A percentile compares a stretch with the other conserved stretches of the same genome.
Evolutionary conservation across 176 grass and related monocot genomes (phyloP).

Genomic region (bread wheat (Triticum aestivum)): DNA sequence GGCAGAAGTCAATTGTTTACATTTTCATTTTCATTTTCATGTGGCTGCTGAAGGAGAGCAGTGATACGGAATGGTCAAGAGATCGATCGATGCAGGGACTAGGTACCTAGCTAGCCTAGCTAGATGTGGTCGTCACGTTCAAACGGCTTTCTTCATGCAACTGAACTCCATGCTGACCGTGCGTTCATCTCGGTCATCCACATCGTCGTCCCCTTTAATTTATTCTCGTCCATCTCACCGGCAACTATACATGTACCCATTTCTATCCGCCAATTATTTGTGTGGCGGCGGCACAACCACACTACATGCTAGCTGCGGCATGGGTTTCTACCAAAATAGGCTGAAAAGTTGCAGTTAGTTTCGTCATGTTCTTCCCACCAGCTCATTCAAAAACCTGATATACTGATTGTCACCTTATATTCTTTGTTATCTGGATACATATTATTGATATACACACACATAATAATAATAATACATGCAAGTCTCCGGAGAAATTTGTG

Average conservation of each 20-base stretch:
- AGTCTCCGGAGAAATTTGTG: too few species aligned
- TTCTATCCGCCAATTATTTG: not conserved
- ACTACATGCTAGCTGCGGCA: not conserved
- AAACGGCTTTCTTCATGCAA: slow-evolving; percentile 37
- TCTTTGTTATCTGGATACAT: slow-evolving; percentile 17
- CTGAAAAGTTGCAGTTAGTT: slow-evolving; percentile 25
- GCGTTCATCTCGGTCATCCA: not conserved
- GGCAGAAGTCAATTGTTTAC: not conserved
- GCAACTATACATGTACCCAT: not conserved
- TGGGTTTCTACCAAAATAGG: slow-evolving; percentile 20
- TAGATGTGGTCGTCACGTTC: slow-evolving; percentile 16
- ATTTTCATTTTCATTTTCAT: not conserved
- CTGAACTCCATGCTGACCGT: slow-evolving; percentile 20
- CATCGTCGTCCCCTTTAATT: not conserved
- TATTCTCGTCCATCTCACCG: slow-evolving; percentile 7
- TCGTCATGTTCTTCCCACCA: not conserved
- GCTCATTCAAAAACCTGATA: not conserved
- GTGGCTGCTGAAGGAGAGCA: slow-evolving; percentile 4
- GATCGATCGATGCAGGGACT: not conserved
- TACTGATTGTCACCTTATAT: not conserved
- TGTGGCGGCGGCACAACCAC: not conserved
- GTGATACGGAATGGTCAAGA: slow-evolving; percentile 32
- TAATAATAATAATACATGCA: too few species aligned
- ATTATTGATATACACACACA: not conserved
- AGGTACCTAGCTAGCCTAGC: not conserved